Evolutionary conservation across 345 rosid species (phyloP).

Genomic region (Garcia nutans): DNA sequence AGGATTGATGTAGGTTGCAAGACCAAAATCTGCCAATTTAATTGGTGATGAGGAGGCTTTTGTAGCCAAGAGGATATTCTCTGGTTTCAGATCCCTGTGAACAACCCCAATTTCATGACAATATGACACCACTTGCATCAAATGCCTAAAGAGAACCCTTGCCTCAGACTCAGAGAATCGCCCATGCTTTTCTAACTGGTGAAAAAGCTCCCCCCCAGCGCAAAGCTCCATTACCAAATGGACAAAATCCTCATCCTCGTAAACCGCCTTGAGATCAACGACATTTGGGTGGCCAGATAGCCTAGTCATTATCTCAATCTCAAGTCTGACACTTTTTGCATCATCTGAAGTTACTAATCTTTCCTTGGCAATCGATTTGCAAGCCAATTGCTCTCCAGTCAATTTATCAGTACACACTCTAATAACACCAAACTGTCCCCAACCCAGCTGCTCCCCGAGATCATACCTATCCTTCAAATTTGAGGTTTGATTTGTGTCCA

Average conservation of each 20-base stretch:
- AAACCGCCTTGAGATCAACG: slow-evolving; percentile 66
- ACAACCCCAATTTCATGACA: slow-evolving; percentile 68
- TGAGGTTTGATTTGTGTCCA: slow-evolving; percentile 46
- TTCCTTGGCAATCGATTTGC: slow-evolving; percentile 65
- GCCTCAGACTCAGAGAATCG: slow-evolving; percentile 57
- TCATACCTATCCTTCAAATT: slow-evolving; percentile 48
- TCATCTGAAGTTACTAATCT: slow-evolving; percentile 57
- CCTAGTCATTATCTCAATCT: slow-evolving; percentile 68
- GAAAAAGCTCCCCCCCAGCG: slow-evolving; percentile 72
- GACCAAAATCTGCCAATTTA: slow-evolving; percentile 73
- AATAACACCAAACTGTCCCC: slow-evolving; percentile 73
- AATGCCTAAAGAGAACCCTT: slow-evolving; percentile 53
- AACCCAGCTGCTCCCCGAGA: slow-evolving; percentile 61
- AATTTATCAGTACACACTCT: slow-evolving; percentile 58
- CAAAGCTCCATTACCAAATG: slow-evolving; percentile 78
- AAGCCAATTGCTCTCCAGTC: slow-evolving; percentile 57
- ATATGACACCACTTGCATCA: slow-evolving; percentile 58
- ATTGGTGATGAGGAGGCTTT: slow-evolving; percentile 54
- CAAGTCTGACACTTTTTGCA: slow-evolving; percentile 55
- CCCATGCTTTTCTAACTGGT: slow-evolving; percentile 53
- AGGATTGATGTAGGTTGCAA: slow-evolving; percentile 58
- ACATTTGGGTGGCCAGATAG: slow-evolving; percentile 72
- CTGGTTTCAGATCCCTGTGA: slow-evolving; percentile 70
- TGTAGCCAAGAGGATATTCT: slow-evolving; percentile 62
- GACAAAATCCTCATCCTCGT: slow-evolving; percentile 59